Evolutionary conservation across 2,329 filamentous ascomycete species (phyloP).

Genomic region (Ceratocystis diversiconidia): DNA sequence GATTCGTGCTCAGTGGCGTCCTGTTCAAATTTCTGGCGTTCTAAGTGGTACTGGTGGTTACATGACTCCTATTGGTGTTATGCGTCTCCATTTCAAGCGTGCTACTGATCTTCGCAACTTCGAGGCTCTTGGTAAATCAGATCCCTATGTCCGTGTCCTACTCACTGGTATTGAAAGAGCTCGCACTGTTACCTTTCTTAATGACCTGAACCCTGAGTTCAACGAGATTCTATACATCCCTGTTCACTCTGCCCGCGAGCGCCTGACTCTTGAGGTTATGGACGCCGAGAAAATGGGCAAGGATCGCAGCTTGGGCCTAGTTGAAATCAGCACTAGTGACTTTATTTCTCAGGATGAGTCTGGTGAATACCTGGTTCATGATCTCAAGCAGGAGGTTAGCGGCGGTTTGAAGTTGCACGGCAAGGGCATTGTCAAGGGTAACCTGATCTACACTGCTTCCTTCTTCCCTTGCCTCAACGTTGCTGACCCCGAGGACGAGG

Average conservation of each 20-base stretch:
- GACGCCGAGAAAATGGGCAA: slow-evolving; percentile 86
- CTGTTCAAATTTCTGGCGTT: slow-evolving; percentile 71
- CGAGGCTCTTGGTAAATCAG: slow-evolving; percentile 91
- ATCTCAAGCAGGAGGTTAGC: slow-evolving; percentile 53
- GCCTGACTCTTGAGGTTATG: slow-evolving; percentile 84
- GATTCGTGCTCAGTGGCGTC: slow-evolving; percentile 88
- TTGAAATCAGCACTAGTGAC: slow-evolving; percentile 64
- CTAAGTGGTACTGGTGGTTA: slow-evolving; percentile 72
- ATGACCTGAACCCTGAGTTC: slow-evolving; percentile 89
- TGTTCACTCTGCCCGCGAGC: slow-evolving; percentile 71
- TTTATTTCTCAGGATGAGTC: slow-evolving; percentile 64
- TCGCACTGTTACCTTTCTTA: slow-evolving; percentile 87
- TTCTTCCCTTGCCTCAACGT: slow-evolving; percentile 87
- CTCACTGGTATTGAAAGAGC: slow-evolving; percentile 83
- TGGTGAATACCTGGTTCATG: slow-evolving; percentile 68
- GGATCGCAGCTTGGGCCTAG: slow-evolving; percentile 70
- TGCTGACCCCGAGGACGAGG: slow-evolving; percentile 77
- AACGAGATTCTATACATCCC: slow-evolving; percentile 93
- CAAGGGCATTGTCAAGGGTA: slow-evolving; percentile 62
- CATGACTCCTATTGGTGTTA: slow-evolving; percentile 82
- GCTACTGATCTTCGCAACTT: slow-evolving; percentile 77
- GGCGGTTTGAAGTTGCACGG: slow-evolving; percentile 61
- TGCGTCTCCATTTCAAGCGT: slow-evolving; percentile 81
- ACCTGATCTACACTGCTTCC: slow-evolving; percentile 64
- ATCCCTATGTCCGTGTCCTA: slow-evolving; percentile 80